Evolutionary conservation across 768 basidiomycete species (phyloP).

Genomic region (Tulasnella sp.): DNA sequence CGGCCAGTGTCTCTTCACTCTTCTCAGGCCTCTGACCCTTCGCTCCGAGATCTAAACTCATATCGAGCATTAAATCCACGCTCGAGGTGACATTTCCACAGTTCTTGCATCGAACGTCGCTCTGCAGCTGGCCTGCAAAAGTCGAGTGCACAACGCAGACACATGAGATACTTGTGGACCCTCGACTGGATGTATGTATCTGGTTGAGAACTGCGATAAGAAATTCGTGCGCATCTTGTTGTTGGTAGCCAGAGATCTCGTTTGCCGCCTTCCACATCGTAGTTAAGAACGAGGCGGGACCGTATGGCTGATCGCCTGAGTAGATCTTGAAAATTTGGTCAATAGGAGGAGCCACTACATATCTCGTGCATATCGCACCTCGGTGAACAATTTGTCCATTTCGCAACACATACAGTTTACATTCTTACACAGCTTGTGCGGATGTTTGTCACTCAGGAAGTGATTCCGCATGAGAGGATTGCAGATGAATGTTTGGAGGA

Average conservation of each 20-base stretch:
- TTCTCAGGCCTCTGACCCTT: slow-evolving; percentile 38
- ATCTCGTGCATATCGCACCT: slow-evolving; percentile 34
- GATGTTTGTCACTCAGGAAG: slow-evolving; percentile 86
- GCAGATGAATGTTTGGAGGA: slow-evolving; percentile 79
- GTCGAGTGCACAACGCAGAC: slow-evolving; percentile 87
- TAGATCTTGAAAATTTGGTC: slow-evolving; percentile 29
- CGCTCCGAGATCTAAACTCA: slow-evolving; percentile 62
- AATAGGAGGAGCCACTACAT: background rate
- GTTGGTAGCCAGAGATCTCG: slow-evolving; percentile 82
- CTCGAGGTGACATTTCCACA: slow-evolving; percentile 72
- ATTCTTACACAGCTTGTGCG: slow-evolving; percentile 51
- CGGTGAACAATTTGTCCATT: slow-evolving; percentile 77
- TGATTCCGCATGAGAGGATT: slow-evolving; percentile 84
- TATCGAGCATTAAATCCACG: slow-evolving; percentile 80
- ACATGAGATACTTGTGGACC: slow-evolving; percentile 66
- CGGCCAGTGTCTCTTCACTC: slow-evolving; percentile 56
- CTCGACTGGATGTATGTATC: slow-evolving; percentile 47
- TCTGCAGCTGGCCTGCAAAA: slow-evolving; percentile 77
- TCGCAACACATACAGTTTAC: slow-evolving; percentile 82
- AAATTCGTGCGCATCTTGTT: slow-evolving; percentile 89
- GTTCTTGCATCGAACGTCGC: slow-evolving; percentile 78
- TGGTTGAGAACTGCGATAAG: slow-evolving; percentile 78
- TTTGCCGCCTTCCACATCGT: slow-evolving; percentile 69
- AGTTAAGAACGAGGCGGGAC: slow-evolving; percentile 71
- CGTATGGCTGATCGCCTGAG: slow-evolving; percentile 46